Base-by-base conservation (phyloP, 371 early-diverging fungal genomes). In the Mucor mucedo region DNA sequence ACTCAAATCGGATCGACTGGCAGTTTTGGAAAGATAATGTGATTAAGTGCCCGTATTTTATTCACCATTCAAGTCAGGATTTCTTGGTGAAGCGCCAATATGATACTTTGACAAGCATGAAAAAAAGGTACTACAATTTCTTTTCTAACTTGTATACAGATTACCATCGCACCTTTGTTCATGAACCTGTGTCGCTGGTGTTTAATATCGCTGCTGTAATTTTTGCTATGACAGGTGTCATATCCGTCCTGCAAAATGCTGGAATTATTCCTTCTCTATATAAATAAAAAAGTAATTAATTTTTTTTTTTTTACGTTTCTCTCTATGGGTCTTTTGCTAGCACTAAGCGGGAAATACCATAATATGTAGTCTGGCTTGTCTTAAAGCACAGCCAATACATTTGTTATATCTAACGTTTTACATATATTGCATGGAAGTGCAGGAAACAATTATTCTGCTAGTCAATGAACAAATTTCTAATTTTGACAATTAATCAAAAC, bases 171-270 rank as follows among this genome's bases (percentile, higher is more conserved):
- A 27, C 21, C 8, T 48, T 48, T 48, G 48, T 48, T 8, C 48
- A 48, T 28, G 48, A 48, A 27, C 48, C 48, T 27, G 48, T 48
- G 2, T 28, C 48, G 8, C 11, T 48, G 16, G 48, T 48, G 28
- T 48, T 48, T 48, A 48, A 48, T 48, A 48, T 48, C 10, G 48
- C 48, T 48, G 48, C 48, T 27, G 11, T 48, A 3, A 27, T 48
- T 5, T 48, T 48, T 28, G 28, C 48, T 9, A 28, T 48, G 29
- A 28, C 48, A 5, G 48, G 48, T 8, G 29, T 48, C 27, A 48
- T 48, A 28, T 9, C 9, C 2, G 48, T 48, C 5, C 11, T 48
- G 9, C 28, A 48, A 48, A 48, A 48, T 21, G 48, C 48, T 5
- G 14, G 10, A 5, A 44, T 44, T 14, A 44, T 44, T 14, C 44